Evolutionary conservation across 768 basidiomycete species (phyloP).

Genomic region (Kwoniella bestiolae): DNA sequence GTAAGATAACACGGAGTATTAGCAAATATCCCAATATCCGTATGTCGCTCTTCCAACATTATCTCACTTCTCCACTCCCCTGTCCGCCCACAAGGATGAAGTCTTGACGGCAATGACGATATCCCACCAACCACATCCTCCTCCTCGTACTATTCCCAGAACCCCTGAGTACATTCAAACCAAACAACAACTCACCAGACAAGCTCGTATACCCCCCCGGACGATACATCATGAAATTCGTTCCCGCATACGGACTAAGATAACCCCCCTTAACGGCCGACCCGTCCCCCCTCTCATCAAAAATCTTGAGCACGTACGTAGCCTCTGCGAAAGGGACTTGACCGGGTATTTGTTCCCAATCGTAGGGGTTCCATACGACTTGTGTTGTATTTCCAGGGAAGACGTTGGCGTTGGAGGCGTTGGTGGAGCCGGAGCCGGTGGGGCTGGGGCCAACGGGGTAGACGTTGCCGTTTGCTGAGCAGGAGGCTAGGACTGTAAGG

Average conservation of each 20-base stretch:
- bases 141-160: background rate
- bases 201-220: conserved; percentile 74
- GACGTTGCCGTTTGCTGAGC: conserved; percentile 79
- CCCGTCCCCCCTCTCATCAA: conserved; percentile 76
- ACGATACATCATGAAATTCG: conserved; percentile 83
- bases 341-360: conserved; percentile 69
- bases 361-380: conserved; percentile 75
- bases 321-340: conserved; percentile 73
- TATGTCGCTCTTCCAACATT: background rate
- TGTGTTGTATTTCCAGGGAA: conserved; percentile 71
- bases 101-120: no score
- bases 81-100: conserved; percentile 4
- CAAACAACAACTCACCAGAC: conserved; percentile 61
- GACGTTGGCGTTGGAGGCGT: conserved; percentile 48
- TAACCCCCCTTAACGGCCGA: conserved; percentile 67
- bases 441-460: conserved; percentile 82
- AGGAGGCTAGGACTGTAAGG: conserved; percentile 79
- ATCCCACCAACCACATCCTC: no score
- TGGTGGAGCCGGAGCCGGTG: conserved; percentile 59
- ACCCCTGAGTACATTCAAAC: background rate
- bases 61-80: background rate
- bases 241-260: conserved; percentile 69
- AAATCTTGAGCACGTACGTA: conserved; percentile 77
- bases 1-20: background rate
- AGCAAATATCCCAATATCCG: conserved; percentile 18